Base-by-base conservation (phyloP, 805 yeast species). In the Starmerella tilneyi region DNA sequence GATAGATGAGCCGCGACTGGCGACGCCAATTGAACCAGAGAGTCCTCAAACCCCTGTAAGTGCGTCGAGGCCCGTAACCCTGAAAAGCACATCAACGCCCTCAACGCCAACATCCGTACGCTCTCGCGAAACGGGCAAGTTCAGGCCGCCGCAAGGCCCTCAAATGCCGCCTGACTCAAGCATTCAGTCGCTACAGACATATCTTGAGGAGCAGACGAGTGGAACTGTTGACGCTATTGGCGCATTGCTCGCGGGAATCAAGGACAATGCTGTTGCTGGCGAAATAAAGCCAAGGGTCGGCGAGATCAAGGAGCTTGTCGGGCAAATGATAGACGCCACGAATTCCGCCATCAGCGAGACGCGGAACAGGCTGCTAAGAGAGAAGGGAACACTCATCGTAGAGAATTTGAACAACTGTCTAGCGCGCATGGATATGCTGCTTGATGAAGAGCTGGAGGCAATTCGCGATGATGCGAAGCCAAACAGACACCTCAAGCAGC, bases 201-300 rank as follows among this genome's bases (percentile, higher is more conserved):
- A 86, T 60, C 70, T 89, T 56, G 97, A 89, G 61, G 94, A 85
- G 63, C 95, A 88, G 65, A 88, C 96, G 0, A 88, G 84, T 15
- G 82, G 82, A 56, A 96, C 89, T 2, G 88, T 89, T 39, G 75
- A 86, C 12, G 84, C 95, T 0, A 88, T 88, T 54, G 96, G 88
- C 60, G 75, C 82, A 16, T 70, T 89, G 50, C 70, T 89, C 48
- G 55, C 62, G n/a, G 66, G 65, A n/a, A 62, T 65, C 46, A 55
- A 59, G 45, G 59, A 55, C 16, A 78, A 81, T 56, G 78, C 84
- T 1, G 80, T 84, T 0, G 76, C 79, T 52, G 86, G 84, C 2
- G 80, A 76, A 46, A 70, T 89, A 54, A 72, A 88, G 51, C 71
- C 67, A 1, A 82, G 83, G 38, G 81, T 95, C 0, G 66, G 65